These are phyloP conservation scores for Bretschneidera sinensis DNA, from an alignment of 345 rosid genomes.

Conservation along the genomic window DNA sequence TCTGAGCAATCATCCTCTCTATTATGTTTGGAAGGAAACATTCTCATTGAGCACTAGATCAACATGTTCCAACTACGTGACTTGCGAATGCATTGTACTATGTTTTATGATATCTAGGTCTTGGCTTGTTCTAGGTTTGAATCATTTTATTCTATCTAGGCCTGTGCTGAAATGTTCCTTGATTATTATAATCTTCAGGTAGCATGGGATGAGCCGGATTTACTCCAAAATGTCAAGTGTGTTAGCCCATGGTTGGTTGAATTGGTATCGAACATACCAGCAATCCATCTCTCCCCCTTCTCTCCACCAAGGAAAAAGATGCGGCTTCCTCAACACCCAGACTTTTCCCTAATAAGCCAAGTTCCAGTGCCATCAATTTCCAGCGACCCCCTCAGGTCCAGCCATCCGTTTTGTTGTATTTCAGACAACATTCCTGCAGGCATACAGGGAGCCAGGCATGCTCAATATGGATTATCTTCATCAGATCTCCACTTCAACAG, in stretches of 20 bases:
- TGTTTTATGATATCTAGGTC: too few species aligned
- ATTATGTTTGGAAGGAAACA: too few species aligned
- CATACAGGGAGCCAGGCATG: constrained; percentile 99
- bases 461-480: constrained; percentile 68
- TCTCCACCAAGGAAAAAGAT: constrained; percentile 88
- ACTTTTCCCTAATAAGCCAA: constrained; percentile 48
- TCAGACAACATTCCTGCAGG: constrained; percentile 85
- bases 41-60: too few species aligned
- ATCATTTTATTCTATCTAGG: not conserved
- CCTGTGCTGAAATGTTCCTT: not conserved
- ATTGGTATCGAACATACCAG: constrained; percentile 69
- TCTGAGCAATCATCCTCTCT: too few species aligned
- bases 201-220: constrained; percentile 98
- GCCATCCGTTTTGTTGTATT: constrained; percentile 63
- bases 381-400: constrained; percentile 45
- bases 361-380: constrained; percentile 61
- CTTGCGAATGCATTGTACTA: too few species aligned
- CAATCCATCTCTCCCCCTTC: constrained; percentile 65
- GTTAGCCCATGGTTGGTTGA: constrained; percentile 97
- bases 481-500: constrained; percentile 63
- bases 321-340: constrained; percentile 56
- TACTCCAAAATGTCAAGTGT: constrained; percentile 89
- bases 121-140: constrained; percentile 7
- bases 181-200: constrained; percentile 44
- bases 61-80: too few species aligned